Conservation (phyloP, 2,329 filamentous ascomycete species). For the Epichloe gansuensis region DNA sequence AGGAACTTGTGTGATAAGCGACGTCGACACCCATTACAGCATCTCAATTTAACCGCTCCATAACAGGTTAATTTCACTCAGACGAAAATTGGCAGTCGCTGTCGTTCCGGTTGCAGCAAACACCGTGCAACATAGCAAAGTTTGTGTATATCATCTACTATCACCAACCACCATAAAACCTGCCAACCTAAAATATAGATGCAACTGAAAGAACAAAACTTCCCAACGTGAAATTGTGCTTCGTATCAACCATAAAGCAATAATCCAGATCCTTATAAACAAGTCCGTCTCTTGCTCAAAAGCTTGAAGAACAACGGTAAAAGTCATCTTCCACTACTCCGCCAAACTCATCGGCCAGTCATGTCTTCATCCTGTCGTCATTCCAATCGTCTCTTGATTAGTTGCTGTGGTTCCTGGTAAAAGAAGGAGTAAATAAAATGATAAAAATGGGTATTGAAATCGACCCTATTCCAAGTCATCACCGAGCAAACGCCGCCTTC, state of each 20-base stretch:
- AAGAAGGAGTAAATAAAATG: slow-evolving; percentile 2
- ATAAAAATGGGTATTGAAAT: slow-evolving; percentile 6
- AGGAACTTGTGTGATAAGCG: too few species aligned
- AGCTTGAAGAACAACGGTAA: neutral
- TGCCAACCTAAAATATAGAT: neutral
- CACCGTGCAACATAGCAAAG: too few species aligned
- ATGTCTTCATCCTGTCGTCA: slow-evolving; percentile 21
- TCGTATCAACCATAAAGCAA: neutral
- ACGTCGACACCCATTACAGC: too few species aligned
- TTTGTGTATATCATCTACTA: neutral
- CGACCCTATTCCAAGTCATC: slow-evolving; percentile 4
- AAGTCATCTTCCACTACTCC: neutral
- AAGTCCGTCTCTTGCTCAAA: slow-evolving; percentile 3
- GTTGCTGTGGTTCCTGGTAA: neutral
- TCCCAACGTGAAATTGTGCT: neutral
- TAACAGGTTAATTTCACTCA: too few species aligned
- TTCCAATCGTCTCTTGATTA: slow-evolving; percentile 17
- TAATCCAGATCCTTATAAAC: neutral
- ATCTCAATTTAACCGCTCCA: too few species aligned
- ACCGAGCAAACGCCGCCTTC: slow-evolving; percentile 7
- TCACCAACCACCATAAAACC: neutral
- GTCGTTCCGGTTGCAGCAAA: too few species aligned
- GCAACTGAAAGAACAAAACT: neutral
- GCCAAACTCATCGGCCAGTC: slow-evolving; percentile 10
- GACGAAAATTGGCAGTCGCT: too few species aligned